These are phyloP conservation scores for Carallia brachiata DNA, from an alignment of 345 rosid genomes.

Conservation along the genomic window DNA sequence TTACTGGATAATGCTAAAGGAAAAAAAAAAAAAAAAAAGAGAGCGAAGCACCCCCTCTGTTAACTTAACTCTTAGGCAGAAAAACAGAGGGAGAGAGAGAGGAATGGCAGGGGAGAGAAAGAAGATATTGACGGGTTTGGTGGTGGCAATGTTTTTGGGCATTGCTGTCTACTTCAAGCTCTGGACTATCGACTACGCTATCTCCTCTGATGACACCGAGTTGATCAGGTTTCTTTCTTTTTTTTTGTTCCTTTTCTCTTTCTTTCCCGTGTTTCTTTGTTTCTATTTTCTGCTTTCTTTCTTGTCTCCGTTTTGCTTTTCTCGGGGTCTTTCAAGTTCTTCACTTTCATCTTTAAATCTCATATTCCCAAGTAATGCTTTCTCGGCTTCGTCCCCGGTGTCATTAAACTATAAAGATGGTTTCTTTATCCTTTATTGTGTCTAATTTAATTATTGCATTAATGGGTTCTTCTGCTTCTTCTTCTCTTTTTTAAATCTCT, in stretches of 20 bases:
- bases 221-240: constrained; percentile 49
- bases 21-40: too few species aligned
- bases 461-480: neutral
- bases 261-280: neutral
- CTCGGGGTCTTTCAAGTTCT: too few species aligned
- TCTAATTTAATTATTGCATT: neutral
- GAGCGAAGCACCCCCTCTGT: too few species aligned
- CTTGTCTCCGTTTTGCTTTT: too few species aligned
- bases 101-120: constrained; percentile 51
- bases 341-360: too few species aligned
- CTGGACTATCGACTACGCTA: constrained; percentile 70
- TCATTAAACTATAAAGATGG: neutral
- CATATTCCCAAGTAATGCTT: neutral
- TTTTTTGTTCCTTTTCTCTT: neutral
- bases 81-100: too few species aligned
- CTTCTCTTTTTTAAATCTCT: neutral
- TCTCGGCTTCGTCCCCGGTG: neutral
- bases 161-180: constrained; percentile 65
- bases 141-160: constrained; percentile 56
- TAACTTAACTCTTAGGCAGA: too few species aligned
- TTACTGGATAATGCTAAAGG: too few species aligned
- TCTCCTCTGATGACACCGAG: constrained; percentile 63
- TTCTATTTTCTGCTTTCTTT: neutral
- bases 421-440: neutral
- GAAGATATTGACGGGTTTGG: constrained; percentile 42